Percentiles rank a stretch among this genome's conserved stretches.
Evolutionary conservation across 139 green algal species (phyloP).

Genomic region (Microglena sp.): DNA sequence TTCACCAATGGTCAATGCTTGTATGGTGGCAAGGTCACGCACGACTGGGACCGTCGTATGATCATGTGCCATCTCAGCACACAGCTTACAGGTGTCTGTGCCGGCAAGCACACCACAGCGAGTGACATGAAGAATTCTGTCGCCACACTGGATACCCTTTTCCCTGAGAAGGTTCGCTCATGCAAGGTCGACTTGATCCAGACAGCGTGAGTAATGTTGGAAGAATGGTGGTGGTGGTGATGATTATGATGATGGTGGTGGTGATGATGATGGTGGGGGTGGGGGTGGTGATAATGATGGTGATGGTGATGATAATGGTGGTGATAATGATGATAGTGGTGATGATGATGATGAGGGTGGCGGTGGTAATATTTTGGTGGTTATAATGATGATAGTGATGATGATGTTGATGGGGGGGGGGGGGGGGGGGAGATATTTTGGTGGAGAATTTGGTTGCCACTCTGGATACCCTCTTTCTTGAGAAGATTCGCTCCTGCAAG

Average conservation of each 20-base stretch:
- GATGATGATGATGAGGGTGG: no score
- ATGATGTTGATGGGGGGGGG: no score
- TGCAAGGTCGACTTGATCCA: slow-evolving; percentile 1
- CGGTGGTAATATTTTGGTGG: no score
- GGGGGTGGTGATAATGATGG: no score
- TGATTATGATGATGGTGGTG: no score
- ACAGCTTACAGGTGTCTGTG: slow-evolving; percentile 17
- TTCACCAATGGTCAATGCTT: slow-evolving; percentile 32
- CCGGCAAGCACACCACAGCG: background rate
- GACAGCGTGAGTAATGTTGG: no score
- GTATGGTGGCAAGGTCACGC: slow-evolving; percentile 23
- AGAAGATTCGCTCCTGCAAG: slow-evolving; percentile 9
- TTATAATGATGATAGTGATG: no score
- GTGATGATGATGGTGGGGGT: no score
- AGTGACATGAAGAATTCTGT: background rate
- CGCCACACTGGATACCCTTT: slow-evolving; percentile 1
- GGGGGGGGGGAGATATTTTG: no score
- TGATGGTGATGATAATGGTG: no score
- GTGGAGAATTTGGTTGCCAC: background rate
- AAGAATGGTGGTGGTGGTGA: no score
- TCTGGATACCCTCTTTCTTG: slow-evolving; percentile 1
- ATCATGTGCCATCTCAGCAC: slow-evolving; percentile 22
- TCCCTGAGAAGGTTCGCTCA: slow-evolving; percentile 11
- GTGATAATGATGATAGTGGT: no score
- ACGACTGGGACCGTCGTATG: slow-evolving; percentile 34